Base-by-base conservation (phyloP, 169 alveolate genomes). In the Ichthyophthirius multifiliis region DNA sequence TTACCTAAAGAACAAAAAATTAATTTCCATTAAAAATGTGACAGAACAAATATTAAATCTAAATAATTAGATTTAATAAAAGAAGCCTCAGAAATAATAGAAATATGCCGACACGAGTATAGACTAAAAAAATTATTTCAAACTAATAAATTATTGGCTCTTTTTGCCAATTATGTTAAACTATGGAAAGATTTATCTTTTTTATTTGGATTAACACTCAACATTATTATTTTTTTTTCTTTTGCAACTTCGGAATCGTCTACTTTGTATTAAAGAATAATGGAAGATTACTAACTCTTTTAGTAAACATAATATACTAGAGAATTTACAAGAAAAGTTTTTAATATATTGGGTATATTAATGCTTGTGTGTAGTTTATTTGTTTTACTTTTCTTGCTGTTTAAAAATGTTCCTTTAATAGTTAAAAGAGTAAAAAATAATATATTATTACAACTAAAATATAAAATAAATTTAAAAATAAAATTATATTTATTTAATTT, bases 151-250 rank as follows among this genome's bases (percentile, higher is more conserved):
- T 78, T 78, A 32, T 67, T 78, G 10, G 84, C 84, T 0, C 32
- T 78, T 18, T 78, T 78, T 65, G 84, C 84, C 44, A 78, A 78
- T 65, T 78, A 78, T 78, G 84, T 78, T 3, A 78, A 78, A 64
- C 55, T 78, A 31, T 78, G 84, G 84, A 78, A 78, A 44, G 84
- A 78, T 43, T 43, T 78, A 5, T 74, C 84, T 18, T 78, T 65
- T 20, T 32, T 55, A 10, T 63, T 78, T 31, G 65, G 78, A 32
- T 65, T 78, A 32, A 10, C 65, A 10, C 37, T 78, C 15, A 78
- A 78, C 34, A 16, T 78, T 15, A 64, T 78, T 32, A 78, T 78
- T 39, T 31, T 78, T n/a, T 74, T 74, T n/a, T 78, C 84, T 27
- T 78, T 78, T 65, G 75, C 77, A 3, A 35, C 67, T 12, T 16